These are phyloP conservation scores for Crithidia sp. DNA, from an alignment of 208 protist species.

Conservation along the genomic window DNA sequence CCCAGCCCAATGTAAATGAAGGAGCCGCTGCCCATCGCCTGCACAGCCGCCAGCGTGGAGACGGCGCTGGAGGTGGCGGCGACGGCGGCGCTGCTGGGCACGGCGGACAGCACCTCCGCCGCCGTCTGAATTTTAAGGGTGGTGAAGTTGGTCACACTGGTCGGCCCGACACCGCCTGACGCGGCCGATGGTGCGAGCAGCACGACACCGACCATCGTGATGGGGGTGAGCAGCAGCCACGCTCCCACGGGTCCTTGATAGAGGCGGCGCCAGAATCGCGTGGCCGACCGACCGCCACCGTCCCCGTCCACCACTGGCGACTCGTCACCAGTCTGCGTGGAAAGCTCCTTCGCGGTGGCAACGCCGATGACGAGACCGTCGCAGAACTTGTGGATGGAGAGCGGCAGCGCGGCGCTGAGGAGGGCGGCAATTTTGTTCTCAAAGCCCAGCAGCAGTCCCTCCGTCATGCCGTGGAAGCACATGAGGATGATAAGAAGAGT, in stretches of 20 bases:
- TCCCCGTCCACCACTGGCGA: too few relatives aligned
- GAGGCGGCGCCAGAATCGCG: constrained; percentile 27
- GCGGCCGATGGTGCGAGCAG: neutral
- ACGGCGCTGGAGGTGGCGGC: neutral
- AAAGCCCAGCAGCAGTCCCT: constrained; percentile 69
- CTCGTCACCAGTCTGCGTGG: constrained; percentile 3
- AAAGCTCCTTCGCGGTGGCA: constrained; percentile 57
- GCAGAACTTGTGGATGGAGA: constrained; percentile 71
- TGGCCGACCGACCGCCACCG: neutral
- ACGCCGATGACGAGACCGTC: constrained; percentile 81
- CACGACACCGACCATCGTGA: constrained; percentile 38
- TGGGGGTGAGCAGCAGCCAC: constrained; percentile 60
- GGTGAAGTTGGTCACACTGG: neutral
- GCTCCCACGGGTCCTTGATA: constrained; percentile 30
- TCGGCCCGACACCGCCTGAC: too few relatives aligned
- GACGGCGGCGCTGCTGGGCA: neutral
- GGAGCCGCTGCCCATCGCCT: constrained; percentile 68
- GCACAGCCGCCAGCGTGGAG: constrained; percentile 32
- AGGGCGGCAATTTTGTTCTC: constrained; percentile 40
- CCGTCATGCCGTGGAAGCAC: constrained; percentile 69
- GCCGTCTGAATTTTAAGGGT: neutral
- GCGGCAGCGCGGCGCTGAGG: constrained; percentile 44
- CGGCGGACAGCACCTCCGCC: neutral
- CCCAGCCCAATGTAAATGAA: constrained; percentile 69
- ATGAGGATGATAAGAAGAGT: constrained; percentile 65